These are phyloP conservation scores for Chloroidium sp. DNA, from an alignment of 163 green algal species.

Conservation along the genomic window DNA sequence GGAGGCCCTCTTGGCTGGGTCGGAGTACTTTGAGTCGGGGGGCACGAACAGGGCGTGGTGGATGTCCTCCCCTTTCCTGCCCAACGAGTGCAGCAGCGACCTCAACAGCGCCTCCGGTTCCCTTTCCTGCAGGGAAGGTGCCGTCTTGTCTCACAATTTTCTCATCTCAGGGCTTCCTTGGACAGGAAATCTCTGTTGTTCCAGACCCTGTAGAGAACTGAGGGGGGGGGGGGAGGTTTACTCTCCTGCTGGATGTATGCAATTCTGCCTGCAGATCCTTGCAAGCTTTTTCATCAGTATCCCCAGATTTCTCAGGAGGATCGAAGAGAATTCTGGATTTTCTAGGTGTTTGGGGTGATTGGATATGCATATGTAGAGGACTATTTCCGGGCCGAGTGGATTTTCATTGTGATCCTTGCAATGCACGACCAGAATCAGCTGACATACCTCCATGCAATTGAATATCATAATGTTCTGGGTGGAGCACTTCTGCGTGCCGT, in stretches of 20 bases:
- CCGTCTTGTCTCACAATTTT: background rate
- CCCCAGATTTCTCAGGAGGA: no score
- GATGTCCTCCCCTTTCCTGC: conserved; percentile 9
- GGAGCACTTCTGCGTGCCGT: no score
- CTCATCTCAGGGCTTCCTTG: background rate
- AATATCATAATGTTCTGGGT: no score
- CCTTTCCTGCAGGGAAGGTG: conserved; percentile 50
- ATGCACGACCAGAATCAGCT: no score
- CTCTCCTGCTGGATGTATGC: background rate
- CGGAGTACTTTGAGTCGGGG: conserved; percentile 53
- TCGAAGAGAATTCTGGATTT: no score
- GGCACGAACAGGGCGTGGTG: conserved; percentile 73
- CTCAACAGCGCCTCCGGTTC: conserved; percentile 70
- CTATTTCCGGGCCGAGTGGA: no score
- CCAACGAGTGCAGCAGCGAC: conserved; percentile 40
- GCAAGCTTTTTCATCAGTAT: no score
- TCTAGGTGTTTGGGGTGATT: no score
- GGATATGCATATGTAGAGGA: no score
- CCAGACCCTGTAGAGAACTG: background rate
- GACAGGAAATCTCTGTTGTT: background rate
- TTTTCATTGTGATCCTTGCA: no score
- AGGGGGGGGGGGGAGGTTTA: background rate
- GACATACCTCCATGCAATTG: no score
- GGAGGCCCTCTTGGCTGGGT: conserved; percentile 13
- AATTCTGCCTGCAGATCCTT: no score